phyloP scores from a whole-genome alignment of 2,329 filamentous ascomycete genomes.

The Chaetothyriales sp. region DNA sequence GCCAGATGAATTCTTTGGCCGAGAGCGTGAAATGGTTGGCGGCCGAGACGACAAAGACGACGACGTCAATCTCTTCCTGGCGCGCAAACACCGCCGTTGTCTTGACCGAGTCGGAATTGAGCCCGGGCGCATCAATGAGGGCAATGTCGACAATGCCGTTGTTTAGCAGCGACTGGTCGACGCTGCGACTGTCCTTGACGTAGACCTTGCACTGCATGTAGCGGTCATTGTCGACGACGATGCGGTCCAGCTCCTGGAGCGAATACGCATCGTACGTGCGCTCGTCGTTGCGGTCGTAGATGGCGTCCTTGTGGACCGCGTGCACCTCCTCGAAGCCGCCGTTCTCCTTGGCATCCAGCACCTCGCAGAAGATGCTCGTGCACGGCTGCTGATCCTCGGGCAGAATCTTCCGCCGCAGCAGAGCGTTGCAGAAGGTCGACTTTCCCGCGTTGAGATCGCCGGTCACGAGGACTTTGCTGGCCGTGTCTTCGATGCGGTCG shows the following conservation, averaged over 20 bases:
- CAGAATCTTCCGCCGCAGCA: slow-evolving; percentile 78
- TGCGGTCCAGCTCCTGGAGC: slow-evolving; percentile 65
- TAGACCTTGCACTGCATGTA: slow-evolving; percentile 97
- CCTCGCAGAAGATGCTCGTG: slow-evolving; percentile 96
- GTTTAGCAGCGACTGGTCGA: slow-evolving; percentile 88
- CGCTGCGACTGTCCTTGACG: slow-evolving; percentile 72
- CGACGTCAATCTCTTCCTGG: slow-evolving; percentile 96
- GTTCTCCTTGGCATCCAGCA: slow-evolving; percentile 84
- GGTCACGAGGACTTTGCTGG: slow-evolving; percentile 91
- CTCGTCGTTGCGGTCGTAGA: slow-evolving; percentile 82
- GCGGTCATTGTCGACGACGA: slow-evolving; percentile 74
- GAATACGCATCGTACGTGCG: slow-evolving; percentile 82
- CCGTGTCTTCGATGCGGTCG: slow-evolving; percentile 91
- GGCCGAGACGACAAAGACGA: slow-evolving; percentile 94
- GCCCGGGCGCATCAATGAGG: slow-evolving; percentile 85
- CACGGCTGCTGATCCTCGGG: slow-evolving; percentile 97
- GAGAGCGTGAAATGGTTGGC: slow-evolving; percentile 97
- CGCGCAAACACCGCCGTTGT: slow-evolving; percentile 94
- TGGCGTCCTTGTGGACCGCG: slow-evolving; percentile 67
- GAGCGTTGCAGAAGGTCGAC: slow-evolving; percentile 97
- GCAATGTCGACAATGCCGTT: slow-evolving; percentile 98
- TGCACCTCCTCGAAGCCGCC: slow-evolving; percentile 87
- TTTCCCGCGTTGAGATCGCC: slow-evolving; percentile 96
- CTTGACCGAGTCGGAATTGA: slow-evolving; percentile 93
- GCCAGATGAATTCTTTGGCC: slow-evolving; percentile 94